Evolutionary conservation across 768 basidiomycete species (phyloP), one percentile per base, ranked within the genome.

Genomic region (Podaxis sp.): DNA sequence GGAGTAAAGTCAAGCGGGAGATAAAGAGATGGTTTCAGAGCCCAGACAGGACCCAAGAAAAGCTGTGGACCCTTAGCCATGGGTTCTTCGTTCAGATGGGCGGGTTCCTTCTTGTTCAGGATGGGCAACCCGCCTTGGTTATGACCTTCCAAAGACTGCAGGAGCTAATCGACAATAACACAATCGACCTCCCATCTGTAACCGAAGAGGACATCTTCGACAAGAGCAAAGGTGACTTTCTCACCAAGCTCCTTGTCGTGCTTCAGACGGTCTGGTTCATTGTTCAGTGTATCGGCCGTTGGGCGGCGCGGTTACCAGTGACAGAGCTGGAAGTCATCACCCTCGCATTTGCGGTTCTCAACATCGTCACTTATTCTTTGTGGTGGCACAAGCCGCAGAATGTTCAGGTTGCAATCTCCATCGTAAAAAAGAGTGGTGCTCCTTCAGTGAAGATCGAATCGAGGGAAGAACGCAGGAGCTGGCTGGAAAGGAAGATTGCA

Each of bases 231-330:
- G 67, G 63, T 0, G 65, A 70, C 35, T 54, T 55, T 5, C 59
- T 73, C 6, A 50, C 66, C 6, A 73, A 71, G 25, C 36, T 55
- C 5, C 27, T 73, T 21, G 62, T 69, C 14, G 10, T 68, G 6
- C 14, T 66, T 5, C 72, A 73, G 54, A 51, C 65, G 5, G 37
- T 51, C 2, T 72, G 68, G 67, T 71, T 72, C 52, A 40, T 59
- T 21, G 38, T 57, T 35, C 64, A 62, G 35, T 50, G 55, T 27
- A 53, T 62, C 14, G 56, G 21, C n/a, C 42, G 61, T 4, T 50
- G 48, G 57, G 42, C 40, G 16, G 40, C 10, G 36, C 35, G 5
- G 6, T 38, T 54, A 36, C 18, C 52, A 14, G 52, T 54, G 5
- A 54, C 52, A 1, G 52, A 38, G 37, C 52, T 54, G n/a, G 52